These are phyloP conservation scores for Aspergillus funiculosus DNA, from an alignment of 495 filamentous ascomycete genomes.

Conservation along the genomic window DNA sequence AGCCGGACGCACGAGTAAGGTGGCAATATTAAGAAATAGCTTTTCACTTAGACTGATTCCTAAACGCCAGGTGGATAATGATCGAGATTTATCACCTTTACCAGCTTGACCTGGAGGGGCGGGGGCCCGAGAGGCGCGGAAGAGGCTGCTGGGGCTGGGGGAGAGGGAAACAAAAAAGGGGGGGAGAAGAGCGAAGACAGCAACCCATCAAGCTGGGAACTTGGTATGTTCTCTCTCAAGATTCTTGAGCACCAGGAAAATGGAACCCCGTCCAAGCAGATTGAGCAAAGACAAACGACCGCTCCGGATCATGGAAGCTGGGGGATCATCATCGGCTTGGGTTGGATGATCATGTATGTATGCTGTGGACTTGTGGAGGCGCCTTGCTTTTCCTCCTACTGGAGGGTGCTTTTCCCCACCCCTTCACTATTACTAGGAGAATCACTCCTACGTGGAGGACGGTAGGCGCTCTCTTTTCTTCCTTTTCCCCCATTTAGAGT, in stretches of 20 bases:
- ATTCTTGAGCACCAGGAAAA: background rate
- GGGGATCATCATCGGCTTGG: slow-evolving; percentile 14
- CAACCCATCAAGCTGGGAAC: background rate
- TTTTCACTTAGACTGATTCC: slow-evolving; percentile 9
- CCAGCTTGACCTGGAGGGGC: slow-evolving; percentile 4
- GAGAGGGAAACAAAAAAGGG: background rate
- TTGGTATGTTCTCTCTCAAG: too few species aligned
- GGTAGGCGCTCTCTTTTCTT: too few species aligned
- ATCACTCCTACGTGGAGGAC: too few species aligned
- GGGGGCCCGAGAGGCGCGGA: background rate
- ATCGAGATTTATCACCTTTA: slow-evolving; percentile 5
- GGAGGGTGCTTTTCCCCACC: background rate
- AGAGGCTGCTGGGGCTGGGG: background rate
- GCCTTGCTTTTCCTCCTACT: slow-evolving; percentile 1
- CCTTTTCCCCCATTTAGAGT: slow-evolving; percentile 5
- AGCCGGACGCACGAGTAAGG: background rate
- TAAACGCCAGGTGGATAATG: slow-evolving; percentile 11
- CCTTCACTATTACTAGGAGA: too few species aligned
- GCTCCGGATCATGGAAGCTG: slow-evolving; percentile 13
- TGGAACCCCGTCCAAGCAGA: slow-evolving; percentile 4
- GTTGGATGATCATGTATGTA: too few species aligned
- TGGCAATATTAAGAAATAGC: slow-evolving; percentile 2
- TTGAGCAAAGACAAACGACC: slow-evolving; percentile 8
- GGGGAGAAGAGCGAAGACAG: background rate
- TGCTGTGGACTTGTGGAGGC: too few species aligned